Evolutionary conservation across 2,329 filamentous ascomycete species (phyloP).

Genomic region (Aspergillus latus): DNA sequence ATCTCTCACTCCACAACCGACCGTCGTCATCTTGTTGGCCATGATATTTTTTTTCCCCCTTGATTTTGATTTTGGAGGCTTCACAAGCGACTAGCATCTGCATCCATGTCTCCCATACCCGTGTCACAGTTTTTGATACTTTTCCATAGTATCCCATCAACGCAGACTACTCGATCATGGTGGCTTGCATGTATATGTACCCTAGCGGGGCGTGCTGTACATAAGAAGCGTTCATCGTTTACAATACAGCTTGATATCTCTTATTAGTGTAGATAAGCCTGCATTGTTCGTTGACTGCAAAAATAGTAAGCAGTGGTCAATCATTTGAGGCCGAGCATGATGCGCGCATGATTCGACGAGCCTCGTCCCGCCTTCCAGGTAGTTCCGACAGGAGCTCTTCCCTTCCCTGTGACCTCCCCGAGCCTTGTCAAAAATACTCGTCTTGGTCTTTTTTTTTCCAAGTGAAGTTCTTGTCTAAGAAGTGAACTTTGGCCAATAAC

Average conservation of each 20-base stretch:
- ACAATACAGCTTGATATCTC: conserved; percentile 22
- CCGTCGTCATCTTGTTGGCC: conserved; percentile 20
- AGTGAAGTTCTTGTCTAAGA: too few relatives aligned
- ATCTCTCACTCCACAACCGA: conserved; percentile 16
- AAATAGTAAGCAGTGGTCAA: not conserved
- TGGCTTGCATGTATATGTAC: conserved; percentile 33
- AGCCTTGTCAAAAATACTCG: not conserved
- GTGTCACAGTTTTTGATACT: conserved; percentile 23
- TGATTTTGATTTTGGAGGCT: conserved; percentile 22
- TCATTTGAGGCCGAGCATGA: not conserved
- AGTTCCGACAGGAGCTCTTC: not conserved
- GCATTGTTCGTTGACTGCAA: not conserved
- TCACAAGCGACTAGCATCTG: conserved; percentile 22
- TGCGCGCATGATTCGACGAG: not conserved
- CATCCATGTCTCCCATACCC: conserved; percentile 22
- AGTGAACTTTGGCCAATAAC: too few relatives aligned
- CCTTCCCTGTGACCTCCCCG: not conserved
- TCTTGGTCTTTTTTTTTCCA: not conserved
- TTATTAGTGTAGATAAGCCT: conserved; percentile 5
- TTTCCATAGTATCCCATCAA: conserved; percentile 21
- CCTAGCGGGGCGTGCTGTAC: conserved; percentile 31
- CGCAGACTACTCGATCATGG: conserved; percentile 21
- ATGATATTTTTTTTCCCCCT: conserved; percentile 21
- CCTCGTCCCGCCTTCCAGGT: not conserved
- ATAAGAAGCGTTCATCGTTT: conserved; percentile 29